These are phyloP conservation scores for Breynia disticha DNA, from an alignment of 441 rosid species.

Conservation along the genomic window DNA sequence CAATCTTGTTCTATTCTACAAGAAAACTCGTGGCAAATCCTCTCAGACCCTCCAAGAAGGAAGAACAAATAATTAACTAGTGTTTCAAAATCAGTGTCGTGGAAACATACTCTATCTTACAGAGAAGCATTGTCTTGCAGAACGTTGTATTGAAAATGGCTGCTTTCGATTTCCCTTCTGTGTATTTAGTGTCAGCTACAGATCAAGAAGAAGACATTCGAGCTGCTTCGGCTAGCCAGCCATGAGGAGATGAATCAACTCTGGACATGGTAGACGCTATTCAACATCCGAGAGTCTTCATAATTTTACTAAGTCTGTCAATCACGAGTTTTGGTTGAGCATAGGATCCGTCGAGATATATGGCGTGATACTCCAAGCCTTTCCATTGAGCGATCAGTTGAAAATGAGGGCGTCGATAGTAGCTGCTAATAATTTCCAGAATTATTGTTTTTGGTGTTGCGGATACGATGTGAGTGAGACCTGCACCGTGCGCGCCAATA, in stretches of 20 bases:
- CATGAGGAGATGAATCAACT: not conserved
- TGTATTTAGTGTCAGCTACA: no score
- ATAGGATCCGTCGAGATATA: constrained; percentile 52
- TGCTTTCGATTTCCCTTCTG: no score
- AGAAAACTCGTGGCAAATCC: no score
- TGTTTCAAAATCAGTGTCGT: no score
- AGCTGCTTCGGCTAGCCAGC: not conserved
- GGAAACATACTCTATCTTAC: no score
- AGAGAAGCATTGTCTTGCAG: no score
- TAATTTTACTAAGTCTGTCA: constrained; percentile 37
- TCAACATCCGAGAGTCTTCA: constrained; percentile 62
- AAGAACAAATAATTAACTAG: no score
- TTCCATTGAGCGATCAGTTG: constrained; percentile 74
- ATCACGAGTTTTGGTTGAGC: constrained; percentile 51
- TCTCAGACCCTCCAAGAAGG: no score
- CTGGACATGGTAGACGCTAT: not conserved
- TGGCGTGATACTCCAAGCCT: constrained; percentile 83
- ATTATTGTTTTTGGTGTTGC: constrained; percentile 82
- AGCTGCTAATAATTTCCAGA: constrained; percentile 60
- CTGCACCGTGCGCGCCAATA: constrained; percentile 94
- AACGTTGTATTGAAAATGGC: no score
- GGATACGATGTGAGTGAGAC: constrained; percentile 81
- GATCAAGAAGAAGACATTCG: no score
- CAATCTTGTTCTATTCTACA: no score
- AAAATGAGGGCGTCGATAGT: constrained; percentile 72